Conservation (phyloP, 129 eudicot species). For the Pseudognaphalium luteoalbum region DNA sequence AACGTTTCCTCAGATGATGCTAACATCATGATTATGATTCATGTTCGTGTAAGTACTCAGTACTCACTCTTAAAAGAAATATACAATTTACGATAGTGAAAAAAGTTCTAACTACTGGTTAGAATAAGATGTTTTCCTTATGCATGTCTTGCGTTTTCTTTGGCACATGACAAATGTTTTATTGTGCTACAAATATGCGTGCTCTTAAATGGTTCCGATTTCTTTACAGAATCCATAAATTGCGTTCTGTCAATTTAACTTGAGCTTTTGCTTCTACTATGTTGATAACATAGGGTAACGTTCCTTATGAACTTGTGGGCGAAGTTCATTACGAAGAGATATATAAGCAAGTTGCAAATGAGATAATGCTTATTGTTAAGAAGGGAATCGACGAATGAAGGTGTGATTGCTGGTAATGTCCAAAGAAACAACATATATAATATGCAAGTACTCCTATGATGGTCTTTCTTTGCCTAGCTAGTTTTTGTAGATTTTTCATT, state of each 20-base stretch:
- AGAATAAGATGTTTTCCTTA: not conserved
- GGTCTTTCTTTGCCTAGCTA: not conserved
- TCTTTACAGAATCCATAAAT: not conserved
- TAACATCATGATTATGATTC: not conserved
- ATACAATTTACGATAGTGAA: not conserved
- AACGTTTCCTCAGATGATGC: not conserved
- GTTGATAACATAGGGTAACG: not conserved
- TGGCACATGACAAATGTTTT: not conserved
- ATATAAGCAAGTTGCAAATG: not conserved
- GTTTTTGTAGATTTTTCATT: not conserved
- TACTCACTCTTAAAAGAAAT: not conserved
- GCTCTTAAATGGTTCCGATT: not conserved
- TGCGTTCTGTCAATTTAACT: not conserved
- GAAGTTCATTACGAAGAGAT: not conserved
- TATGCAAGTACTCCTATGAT: too few relatives aligned
- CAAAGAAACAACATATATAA: not conserved
- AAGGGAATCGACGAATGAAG: not conserved
- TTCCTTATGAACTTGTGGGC: not conserved
- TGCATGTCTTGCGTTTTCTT: not conserved
- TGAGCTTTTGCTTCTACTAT: not conserved
- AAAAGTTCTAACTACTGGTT: not conserved
- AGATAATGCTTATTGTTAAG: not conserved
- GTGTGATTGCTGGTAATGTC: not conserved
- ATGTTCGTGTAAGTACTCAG: not conserved
- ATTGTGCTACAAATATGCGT: not conserved